Conservation (phyloP, 2,329 filamentous ascomycete genomes). For the Claviceps humidiphila region DNA sequence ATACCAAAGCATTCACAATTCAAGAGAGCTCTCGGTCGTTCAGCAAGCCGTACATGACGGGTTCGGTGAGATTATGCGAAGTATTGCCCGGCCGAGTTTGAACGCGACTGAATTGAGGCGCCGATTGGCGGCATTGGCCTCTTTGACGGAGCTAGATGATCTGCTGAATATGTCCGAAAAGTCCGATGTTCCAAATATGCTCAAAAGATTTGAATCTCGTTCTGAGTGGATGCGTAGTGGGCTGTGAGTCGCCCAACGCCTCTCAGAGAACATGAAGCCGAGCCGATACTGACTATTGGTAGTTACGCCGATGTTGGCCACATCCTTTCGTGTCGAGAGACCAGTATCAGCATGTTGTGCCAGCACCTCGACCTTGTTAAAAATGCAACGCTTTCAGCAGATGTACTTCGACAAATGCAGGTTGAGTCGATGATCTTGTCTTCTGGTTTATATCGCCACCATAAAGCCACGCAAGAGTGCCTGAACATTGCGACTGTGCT, state of each 20-base stretch:
- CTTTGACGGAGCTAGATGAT: constrained; percentile 72
- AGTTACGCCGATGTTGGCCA: constrained; percentile 67
- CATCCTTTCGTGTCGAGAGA: constrained; percentile 71
- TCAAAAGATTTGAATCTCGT: constrained; percentile 51
- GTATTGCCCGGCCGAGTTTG: constrained; percentile 34
- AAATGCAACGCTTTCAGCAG: constrained; percentile 45
- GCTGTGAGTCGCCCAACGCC: constrained; percentile 38
- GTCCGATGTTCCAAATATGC: constrained; percentile 46
- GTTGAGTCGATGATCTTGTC: constrained; percentile 64
- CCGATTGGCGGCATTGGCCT: constrained; percentile 50
- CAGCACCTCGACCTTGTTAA: constrained; percentile 52
- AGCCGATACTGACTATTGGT: constrained; percentile 8
- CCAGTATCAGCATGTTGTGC: constrained; percentile 66
- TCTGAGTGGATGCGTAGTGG: constrained; percentile 72
- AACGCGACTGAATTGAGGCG: constrained; percentile 40
- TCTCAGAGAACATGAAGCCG: not conserved
- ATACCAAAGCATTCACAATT: constrained; percentile 65
- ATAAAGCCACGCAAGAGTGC: constrained; percentile 74
- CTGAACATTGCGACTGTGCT: constrained; percentile 74
- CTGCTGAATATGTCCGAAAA: constrained; percentile 48
- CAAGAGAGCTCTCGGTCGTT: constrained; percentile 41
- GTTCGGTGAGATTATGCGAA: constrained; percentile 45
- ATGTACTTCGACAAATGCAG: constrained; percentile 57
- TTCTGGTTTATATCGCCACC: constrained; percentile 62
- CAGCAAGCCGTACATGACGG: constrained; percentile 48